phyloP scores from a whole-genome alignment of 2,329 filamentous ascomycete genomes.

The Venturia pyrina region DNA sequence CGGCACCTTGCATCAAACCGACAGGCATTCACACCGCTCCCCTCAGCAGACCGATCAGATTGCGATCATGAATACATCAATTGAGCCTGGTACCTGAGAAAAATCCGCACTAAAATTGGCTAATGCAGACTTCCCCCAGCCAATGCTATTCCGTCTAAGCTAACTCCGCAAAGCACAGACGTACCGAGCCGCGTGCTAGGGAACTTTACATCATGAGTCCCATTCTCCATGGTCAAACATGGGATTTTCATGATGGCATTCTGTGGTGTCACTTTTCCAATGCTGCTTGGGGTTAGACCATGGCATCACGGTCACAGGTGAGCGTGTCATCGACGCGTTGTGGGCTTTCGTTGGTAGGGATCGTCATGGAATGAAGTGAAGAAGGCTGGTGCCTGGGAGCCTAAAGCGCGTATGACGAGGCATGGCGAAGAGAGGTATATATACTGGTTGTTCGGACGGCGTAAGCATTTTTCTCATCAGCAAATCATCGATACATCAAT shows the following conservation, averaged over 20 bases:
- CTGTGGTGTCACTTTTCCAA: neutral
- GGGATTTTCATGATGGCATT: neutral
- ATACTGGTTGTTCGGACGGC: neutral
- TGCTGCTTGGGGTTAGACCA: neutral
- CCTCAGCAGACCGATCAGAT: neutral
- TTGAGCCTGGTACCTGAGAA: neutral
- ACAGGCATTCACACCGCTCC: neutral
- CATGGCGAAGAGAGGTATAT: neutral
- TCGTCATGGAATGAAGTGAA: neutral
- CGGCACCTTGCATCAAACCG: neutral
- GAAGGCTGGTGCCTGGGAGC: neutral
- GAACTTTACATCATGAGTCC: slow-evolving; percentile 1
- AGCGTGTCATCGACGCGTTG: neutral
- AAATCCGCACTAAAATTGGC: too few relatives aligned
- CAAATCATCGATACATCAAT: neutral
- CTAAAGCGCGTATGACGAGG: neutral
- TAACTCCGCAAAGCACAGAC: neutral
- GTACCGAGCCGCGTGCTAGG: neutral
- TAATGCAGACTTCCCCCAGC: neutral
- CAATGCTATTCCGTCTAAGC: neutral
- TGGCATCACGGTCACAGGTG: slow-evolving; percentile 1
- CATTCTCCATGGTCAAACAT: neutral
- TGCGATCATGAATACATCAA: neutral
- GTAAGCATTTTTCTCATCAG: neutral
- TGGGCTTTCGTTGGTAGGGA: neutral